These are phyloP conservation scores for Herpetomonas samuelpessoai DNA, from an alignment of 208 protist genomes.

Conservation along the genomic window DNA sequence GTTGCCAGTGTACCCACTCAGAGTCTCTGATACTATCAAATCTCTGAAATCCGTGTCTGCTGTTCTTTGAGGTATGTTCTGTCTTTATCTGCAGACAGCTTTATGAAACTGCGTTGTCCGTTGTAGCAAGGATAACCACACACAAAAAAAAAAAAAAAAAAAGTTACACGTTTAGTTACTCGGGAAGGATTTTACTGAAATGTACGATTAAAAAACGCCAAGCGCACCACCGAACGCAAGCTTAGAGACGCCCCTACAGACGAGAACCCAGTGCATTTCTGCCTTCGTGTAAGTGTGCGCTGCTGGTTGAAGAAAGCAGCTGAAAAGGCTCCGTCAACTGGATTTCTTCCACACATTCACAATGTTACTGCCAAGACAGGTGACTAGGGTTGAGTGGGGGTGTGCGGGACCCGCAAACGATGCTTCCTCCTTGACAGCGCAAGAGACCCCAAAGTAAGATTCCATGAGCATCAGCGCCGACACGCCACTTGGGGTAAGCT, in stretches of 20 bases:
- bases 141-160: constrained; percentile 18
- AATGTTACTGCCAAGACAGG: constrained; percentile 83
- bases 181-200: constrained; percentile 1
- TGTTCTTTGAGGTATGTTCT: no score
- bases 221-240: constrained; percentile 9
- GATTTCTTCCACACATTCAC: constrained; percentile 88
- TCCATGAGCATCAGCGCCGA: constrained; percentile 87
- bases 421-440: constrained; percentile 73
- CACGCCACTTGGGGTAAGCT: constrained; percentile 57
- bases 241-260: constrained; percentile 13
- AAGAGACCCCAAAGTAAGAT: constrained; percentile 82
- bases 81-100: no score
- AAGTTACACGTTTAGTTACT: constrained; percentile 3
- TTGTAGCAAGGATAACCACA: no score
- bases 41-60: no score
- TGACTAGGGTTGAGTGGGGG: constrained; percentile 71
- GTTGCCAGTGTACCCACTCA: no score
- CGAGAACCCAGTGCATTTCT: neutral
- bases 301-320: no score
- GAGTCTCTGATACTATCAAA: no score
- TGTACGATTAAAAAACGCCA: constrained; percentile 1
- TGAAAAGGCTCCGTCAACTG: no score
- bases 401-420: constrained; percentile 45
- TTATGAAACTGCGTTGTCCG: no score
- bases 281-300: neutral